Base-by-base conservation (phyloP, 2,329 filamentous ascomycete genomes). In the Diaporthe sp. region DNA sequence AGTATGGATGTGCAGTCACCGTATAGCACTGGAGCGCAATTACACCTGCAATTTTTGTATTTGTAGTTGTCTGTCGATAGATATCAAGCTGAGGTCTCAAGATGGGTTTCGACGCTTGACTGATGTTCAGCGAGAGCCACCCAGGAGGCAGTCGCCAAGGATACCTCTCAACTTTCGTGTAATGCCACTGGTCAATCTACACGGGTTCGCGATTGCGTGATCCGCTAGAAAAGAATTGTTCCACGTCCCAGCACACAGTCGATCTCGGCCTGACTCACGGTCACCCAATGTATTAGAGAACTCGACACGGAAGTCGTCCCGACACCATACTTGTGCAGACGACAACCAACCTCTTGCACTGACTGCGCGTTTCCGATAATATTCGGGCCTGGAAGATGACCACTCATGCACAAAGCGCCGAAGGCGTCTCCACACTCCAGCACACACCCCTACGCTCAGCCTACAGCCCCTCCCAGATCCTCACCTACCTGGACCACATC, bases 401-500 rank as follows among this genome's bases (percentile, higher is more conserved):
- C 28, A 9, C 19, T 7, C 28, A 33, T 13, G 28, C 61, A n/a
- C 61, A 47, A 66, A 19, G 0, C 42, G 42, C 42, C 19, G 40
- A 50, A 6, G n/a, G 30, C 30, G 15, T 50, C 40, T 38, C 54
- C 4, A 33, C 40, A 13, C 28, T 30, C 13, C 25, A 33, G 10
- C 17, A 47, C 33, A 57, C 35, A 30, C 45, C 40, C 45, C 69
- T 38, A 40, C 35, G 30, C 35, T 75, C 71, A 13, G 45, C 57
- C 28, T 76, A 69, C 40, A 73, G 35, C 47, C 64, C 45, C 9
- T 70, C 74, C 15, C 74, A 74, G 35, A 58, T 76, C 3, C 50
- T 61, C 17, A 40, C 50, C n/a, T 74, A 76, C 28, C 72, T 76
- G 2, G 35, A 71, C 22, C 67, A 76, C n/a, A 71, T 76, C 6